Conservation (phyloP, 2,329 filamentous ascomycete genomes). For the Fonsecaea pedrosoi region DNA sequence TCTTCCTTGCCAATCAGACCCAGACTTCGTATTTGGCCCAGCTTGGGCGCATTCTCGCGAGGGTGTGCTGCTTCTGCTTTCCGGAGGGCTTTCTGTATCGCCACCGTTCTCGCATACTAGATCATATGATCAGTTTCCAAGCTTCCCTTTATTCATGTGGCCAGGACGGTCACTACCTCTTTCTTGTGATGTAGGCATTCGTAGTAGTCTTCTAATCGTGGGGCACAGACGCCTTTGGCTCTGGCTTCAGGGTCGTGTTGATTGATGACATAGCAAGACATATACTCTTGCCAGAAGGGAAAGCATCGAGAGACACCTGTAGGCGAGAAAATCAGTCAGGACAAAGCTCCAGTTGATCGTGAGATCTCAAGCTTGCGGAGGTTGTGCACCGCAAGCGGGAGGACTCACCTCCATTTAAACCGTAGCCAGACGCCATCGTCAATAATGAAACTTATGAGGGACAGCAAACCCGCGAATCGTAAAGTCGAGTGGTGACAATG, state of each 20-base stretch:
- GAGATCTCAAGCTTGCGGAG: neutral
- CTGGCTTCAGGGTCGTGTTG: slow-evolving; percentile 76
- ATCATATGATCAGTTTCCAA: slow-evolving; percentile 18
- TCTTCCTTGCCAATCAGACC: slow-evolving; percentile 85
- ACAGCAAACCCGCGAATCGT: slow-evolving; percentile 12
- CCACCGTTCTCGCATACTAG: slow-evolving; percentile 77
- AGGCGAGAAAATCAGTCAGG: slow-evolving; percentile 25
- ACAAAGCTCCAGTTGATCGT: slow-evolving; percentile 7
- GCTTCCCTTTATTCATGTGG: neutral
- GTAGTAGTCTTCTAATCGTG: slow-evolving; percentile 93
- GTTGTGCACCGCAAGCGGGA: neutral
- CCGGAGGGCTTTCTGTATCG: slow-evolving; percentile 83
- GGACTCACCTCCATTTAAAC: slow-evolving; percentile 61
- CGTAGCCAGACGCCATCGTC: slow-evolving; percentile 59
- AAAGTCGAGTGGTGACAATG: slow-evolving; percentile 35
- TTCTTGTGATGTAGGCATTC: slow-evolving; percentile 99
- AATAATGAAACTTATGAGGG: slow-evolving; percentile 18
- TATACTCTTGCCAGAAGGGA: slow-evolving; percentile 98
- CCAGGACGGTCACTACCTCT: slow-evolving; percentile 70
- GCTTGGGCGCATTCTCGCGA: slow-evolving; percentile 80
- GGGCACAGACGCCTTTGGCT: slow-evolving; percentile 85
- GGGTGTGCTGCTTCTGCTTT: slow-evolving; percentile 76
- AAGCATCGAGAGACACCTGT: slow-evolving; percentile 82
- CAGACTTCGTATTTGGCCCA: slow-evolving; percentile 84
- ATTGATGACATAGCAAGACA: slow-evolving; percentile 98